Evolutionary conservation across 768 basidiomycete species (phyloP).

Genomic region (Suillus subaureus): DNA sequence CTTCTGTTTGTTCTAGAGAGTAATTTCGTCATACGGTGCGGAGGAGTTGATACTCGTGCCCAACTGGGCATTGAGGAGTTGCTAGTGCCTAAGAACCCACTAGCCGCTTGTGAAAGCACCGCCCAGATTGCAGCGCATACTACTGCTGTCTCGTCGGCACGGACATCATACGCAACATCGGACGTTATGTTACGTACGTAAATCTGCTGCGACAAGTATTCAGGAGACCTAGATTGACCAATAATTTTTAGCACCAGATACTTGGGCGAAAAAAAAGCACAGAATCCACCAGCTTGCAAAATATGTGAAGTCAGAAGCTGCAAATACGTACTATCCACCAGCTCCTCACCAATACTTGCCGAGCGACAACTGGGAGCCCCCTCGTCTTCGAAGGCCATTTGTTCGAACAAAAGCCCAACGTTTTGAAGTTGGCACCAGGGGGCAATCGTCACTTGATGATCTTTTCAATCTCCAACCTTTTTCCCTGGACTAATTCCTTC

Average conservation of each 20-base stretch:
- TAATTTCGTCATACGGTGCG: constrained; percentile 28
- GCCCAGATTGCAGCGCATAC: constrained; percentile 5
- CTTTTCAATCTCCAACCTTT: background rate
- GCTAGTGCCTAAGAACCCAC: constrained; percentile 19
- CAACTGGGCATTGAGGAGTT: constrained; percentile 38
- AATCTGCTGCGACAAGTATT: constrained; percentile 9
- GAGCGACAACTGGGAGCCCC: background rate
- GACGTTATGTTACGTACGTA: constrained; percentile 41
- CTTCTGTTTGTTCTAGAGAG: constrained; percentile 35
- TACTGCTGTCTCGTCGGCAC: constrained; percentile 17
- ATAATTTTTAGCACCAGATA: constrained; percentile 38
- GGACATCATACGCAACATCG: background rate
- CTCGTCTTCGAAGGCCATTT: background rate
- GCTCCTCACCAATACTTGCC: constrained; percentile 12
- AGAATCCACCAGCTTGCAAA: background rate
- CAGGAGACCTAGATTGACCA: constrained; percentile 9
- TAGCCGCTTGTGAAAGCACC: background rate
- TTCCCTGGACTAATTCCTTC: background rate
- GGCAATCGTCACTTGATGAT: constrained; percentile 6
- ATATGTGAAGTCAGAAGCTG: background rate
- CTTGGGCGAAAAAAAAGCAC: constrained; percentile 26
- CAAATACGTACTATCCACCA: background rate
- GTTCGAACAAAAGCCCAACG: constrained; percentile 16
- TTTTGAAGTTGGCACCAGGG: constrained; percentile 40
- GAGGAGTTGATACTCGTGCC: constrained; percentile 32